Evolutionary conservation across 2,329 filamentous ascomycete genomes (phyloP).

Genomic region (Colletotrichum sp.): DNA sequence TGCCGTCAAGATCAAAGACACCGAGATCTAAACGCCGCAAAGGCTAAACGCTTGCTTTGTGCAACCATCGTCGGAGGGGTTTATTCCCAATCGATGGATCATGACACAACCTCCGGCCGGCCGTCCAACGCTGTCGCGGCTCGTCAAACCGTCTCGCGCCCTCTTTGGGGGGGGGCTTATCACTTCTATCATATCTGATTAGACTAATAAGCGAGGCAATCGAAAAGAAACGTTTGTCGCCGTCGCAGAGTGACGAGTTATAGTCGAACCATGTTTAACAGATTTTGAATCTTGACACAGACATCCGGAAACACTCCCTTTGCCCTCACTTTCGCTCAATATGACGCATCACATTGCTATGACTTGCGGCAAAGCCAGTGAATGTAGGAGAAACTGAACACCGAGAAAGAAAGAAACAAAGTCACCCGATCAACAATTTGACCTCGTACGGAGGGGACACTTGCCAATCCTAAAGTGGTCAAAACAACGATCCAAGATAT

Average conservation of each 20-base stretch:
- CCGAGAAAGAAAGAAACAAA: background rate
- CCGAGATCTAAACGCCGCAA: background rate
- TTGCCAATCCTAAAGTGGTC: background rate
- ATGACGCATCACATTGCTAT: conserved; percentile 5
- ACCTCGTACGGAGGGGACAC: background rate
- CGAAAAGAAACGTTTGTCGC: background rate
- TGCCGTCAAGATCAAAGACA: conserved; percentile 6
- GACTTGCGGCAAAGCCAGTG: background rate
- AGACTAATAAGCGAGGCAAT: background rate
- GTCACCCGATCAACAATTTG: background rate
- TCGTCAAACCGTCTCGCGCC: background rate
- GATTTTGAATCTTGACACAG: background rate
- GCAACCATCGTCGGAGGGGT: background rate
- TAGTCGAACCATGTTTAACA: background rate
- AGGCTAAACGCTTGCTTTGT: conserved; percentile 5
- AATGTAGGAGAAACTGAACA: background rate
- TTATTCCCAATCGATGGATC: background rate
- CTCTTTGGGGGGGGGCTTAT: background rate
- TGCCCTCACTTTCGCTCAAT: background rate
- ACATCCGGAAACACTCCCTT: background rate
- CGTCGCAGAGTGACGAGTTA: background rate
- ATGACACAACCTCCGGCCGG: background rate
- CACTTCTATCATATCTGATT: conserved; percentile 9
- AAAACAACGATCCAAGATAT: background rate
- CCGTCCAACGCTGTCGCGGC: background rate